phyloP scores from a whole-genome alignment of 176 grass and related monocot genomes.

The Guadua angustifolia region DNA sequence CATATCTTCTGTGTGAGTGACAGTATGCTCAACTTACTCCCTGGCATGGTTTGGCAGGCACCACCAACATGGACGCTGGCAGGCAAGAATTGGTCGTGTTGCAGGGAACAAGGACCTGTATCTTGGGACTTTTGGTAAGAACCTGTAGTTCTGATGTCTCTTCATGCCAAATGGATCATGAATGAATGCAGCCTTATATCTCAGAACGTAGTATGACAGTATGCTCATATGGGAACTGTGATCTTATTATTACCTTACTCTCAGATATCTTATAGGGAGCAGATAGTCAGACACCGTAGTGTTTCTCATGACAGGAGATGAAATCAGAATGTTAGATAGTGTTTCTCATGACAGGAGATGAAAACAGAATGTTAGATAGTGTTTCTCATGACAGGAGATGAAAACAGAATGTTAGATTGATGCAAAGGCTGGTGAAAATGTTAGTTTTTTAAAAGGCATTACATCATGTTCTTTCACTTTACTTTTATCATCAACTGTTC shows the following conservation, averaged over 20 bases:
- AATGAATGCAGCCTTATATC: not conserved
- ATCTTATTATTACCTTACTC: not conserved
- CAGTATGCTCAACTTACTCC: constrained; percentile 10
- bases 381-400: not conserved
- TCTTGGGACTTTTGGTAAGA: constrained; percentile 87
- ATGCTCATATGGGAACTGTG: constrained; percentile 6
- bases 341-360: not conserved
- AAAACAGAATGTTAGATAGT: not conserved
- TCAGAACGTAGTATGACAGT: not conserved
- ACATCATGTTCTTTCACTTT: not conserved
- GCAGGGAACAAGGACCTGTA: constrained; percentile 98
- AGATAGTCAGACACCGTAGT: not conserved
- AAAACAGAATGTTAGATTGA: not conserved
- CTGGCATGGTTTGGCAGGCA: constrained; percentile 59
- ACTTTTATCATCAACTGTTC: not conserved
- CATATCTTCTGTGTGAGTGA: constrained; percentile 6
- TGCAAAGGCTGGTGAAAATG: not conserved
- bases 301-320: not conserved
- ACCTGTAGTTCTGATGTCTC: not conserved
- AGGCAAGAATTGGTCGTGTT: constrained; percentile 95
- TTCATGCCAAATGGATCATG: not conserved
- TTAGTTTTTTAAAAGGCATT: not conserved
- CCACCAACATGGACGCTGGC: constrained; percentile 95
- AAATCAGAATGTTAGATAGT: not conserved
- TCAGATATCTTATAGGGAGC: not conserved